Evolutionary conservation across 2,329 filamentous ascomycete species (phyloP), one percentile per base, ranked within the genome.

Genomic region (Fusarium transvaalense): DNA sequence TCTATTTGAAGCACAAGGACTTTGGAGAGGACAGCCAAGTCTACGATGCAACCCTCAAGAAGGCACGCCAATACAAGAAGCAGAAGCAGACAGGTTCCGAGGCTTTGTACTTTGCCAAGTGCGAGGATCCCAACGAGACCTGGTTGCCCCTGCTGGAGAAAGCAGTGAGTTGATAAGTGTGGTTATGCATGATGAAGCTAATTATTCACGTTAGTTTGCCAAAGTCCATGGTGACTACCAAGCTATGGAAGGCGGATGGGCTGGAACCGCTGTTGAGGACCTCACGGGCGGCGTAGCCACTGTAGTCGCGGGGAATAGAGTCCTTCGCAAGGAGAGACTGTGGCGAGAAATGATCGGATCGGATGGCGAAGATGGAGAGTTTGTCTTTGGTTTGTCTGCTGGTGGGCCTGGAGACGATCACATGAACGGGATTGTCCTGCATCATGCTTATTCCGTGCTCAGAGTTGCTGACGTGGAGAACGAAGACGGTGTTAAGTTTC

Each of bases 101-200:
- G 55, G 88, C 91, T 1, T 79, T 93, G 4, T 91, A 89, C 75
- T 93, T 92, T 78, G 88, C 89, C 6, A 87, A 88, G 69, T 92
- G 91, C 76, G 84, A 84, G 23, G 87, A 91, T 61, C 82, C 85
- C 2, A 92, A 92, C 72, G 91, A 92, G 76, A 93, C 90, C 0
- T 93, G 91, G 91, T 81, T 93, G 23, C 91, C 91, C 0, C 78
- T 93, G 46, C 83, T 93, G 3, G 91, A 92, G 71, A 93, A 93
- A 75, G 91, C 91, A 23, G 74, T 76, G 51, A 61, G 74, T 71
- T n/a, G 2, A 9, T 7, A 10, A 6, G 1, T 17, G 6, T 0
- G n/a, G 6, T 15, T 13, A 10, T 1, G 4, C 6, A 14, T 25
- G 6, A n/a, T 3, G 5, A 19, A 31, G 8, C 58, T 75, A 34